Evolutionary conservation across 768 basidiomycete species (phyloP).

Genomic region (Lanmaoa rubissima): DNA sequence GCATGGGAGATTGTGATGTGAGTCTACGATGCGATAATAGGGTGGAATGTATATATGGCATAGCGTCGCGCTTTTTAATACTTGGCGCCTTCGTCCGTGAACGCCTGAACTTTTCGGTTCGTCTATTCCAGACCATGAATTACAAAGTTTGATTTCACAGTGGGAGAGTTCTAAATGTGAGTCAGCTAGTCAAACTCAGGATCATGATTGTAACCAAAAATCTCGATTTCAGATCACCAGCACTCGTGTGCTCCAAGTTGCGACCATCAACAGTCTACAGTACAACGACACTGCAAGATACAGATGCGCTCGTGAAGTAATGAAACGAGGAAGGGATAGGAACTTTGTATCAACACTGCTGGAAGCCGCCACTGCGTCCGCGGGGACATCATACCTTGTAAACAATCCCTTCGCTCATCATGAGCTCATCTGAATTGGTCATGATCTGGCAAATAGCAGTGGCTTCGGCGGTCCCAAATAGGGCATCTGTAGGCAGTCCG

Average conservation of each 20-base stretch:
- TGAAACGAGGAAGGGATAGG: background rate
- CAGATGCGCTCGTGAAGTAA: slow-evolving; percentile 4
- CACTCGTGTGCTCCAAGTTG: background rate
- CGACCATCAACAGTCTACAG: background rate
- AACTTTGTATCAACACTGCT: background rate
- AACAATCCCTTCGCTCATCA: slow-evolving; percentile 84
- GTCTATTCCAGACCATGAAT: background rate
- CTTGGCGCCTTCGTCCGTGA: too few species aligned
- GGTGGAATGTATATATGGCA: background rate
- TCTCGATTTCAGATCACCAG: background rate
- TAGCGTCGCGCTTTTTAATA: background rate
- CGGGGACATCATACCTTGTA: slow-evolving; percentile 64
- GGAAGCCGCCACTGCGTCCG: background rate
- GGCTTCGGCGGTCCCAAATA: slow-evolving; percentile 85
- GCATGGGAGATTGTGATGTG: background rate
- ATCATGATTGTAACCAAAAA: background rate
- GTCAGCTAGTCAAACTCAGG: background rate
- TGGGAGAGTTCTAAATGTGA: background rate
- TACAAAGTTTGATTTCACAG: background rate
- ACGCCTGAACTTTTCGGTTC: background rate
- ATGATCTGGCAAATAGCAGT: slow-evolving; percentile 69
- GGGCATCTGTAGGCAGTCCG: slow-evolving; percentile 59
- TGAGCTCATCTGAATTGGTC: slow-evolving; percentile 70
- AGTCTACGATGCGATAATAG: background rate
- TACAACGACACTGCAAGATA: slow-evolving; percentile 3